Percentiles rank a stretch among this genome's conserved stretches.
These are phyloP conservation scores for Angomonas desouzai DNA, from an alignment of 208 protist genomes.

Conservation along the genomic window DNA sequence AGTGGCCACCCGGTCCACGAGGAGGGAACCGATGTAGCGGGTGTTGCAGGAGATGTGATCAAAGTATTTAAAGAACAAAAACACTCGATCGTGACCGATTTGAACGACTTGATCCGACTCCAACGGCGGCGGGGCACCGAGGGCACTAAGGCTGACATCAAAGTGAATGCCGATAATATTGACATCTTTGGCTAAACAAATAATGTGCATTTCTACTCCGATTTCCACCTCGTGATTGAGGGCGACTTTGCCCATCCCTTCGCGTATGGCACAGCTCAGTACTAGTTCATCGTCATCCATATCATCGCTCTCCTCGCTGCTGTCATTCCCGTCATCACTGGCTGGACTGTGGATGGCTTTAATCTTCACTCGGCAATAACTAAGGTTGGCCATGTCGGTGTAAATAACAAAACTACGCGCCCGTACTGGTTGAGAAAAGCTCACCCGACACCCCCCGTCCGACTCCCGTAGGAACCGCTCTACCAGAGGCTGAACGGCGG, in stretches of 20 bases:
- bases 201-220: slow-evolving; percentile 1
- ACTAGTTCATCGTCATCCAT: slow-evolving; percentile 3
- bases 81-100: slow-evolving; percentile 30
- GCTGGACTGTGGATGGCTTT: neutral
- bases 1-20: slow-evolving; percentile 39
- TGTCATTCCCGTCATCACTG: neutral
- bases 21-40: slow-evolving; percentile 48
- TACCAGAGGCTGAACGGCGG: slow-evolving; percentile 3
- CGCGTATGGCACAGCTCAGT: slow-evolving; percentile 14
- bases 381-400: slow-evolving; percentile 11
- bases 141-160: slow-evolving; percentile 1
- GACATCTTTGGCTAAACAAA: neutral
- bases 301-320: neutral
- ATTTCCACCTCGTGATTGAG: neutral
- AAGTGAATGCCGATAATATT: slow-evolving; percentile 15
- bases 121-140: slow-evolving; percentile 3
- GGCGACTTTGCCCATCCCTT: slow-evolving; percentile 12
- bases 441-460: slow-evolving; percentile 10
- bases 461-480: slow-evolving; percentile 9
- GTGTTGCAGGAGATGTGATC: slow-evolving; percentile 48
- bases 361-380: slow-evolving; percentile 24
- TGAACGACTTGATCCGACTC: slow-evolving; percentile 16
- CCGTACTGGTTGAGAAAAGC: slow-evolving; percentile 14
- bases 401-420: slow-evolving; percentile 16
- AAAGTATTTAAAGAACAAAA: slow-evolving; percentile 83